phyloP scores from a whole-genome alignment of 495 filamentous ascomycete species.

The Echria macrotheca region DNA sequence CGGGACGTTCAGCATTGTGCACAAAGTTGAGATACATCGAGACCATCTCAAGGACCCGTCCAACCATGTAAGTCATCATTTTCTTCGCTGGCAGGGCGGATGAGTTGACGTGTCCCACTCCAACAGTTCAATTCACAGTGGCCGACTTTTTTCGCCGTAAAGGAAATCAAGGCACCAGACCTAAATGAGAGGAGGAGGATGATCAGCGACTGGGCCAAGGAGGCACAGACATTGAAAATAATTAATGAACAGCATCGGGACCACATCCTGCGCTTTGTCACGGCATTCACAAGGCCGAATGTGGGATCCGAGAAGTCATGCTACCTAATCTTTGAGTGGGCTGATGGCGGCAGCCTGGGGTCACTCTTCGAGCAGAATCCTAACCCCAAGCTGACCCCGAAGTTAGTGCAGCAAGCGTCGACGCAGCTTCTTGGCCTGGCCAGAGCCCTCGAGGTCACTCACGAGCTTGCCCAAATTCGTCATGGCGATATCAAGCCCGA shows the following conservation, averaged over 20 bases:
- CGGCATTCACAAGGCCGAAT: slow-evolving; percentile 14
- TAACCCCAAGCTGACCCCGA: background rate
- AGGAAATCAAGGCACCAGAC: slow-evolving; percentile 10
- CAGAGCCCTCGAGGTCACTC: slow-evolving; percentile 8
- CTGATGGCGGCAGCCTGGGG: slow-evolving; percentile 21
- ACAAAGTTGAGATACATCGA: slow-evolving; percentile 10
- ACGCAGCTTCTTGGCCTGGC: slow-evolving; percentile 15
- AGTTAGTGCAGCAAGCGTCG: slow-evolving; percentile 1
- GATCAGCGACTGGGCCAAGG: slow-evolving; percentile 1
- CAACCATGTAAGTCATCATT: background rate
- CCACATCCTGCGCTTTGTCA: slow-evolving; percentile 18
- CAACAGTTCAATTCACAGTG: background rate
- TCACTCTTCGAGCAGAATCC: slow-evolving; percentile 13
- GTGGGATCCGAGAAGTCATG: background rate
- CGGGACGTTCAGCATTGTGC: slow-evolving; percentile 14
- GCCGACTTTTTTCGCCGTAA: slow-evolving; percentile 10
- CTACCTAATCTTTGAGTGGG: slow-evolving; percentile 27
- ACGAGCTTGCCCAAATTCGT: slow-evolving; percentile 6
- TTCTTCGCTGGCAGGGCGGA: slow-evolving; percentile 2
- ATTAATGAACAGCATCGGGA: slow-evolving; percentile 5
- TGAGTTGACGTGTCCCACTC: too few species aligned
- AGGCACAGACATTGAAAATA: slow-evolving; percentile 9
- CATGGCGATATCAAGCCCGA: slow-evolving; percentile 22
- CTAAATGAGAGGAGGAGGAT: background rate
- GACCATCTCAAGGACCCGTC: slow-evolving; percentile 13